These are phyloP conservation scores for Forsythia viridissima DNA, from an alignment of 257 asterid genomes.

Conservation along the genomic window DNA sequence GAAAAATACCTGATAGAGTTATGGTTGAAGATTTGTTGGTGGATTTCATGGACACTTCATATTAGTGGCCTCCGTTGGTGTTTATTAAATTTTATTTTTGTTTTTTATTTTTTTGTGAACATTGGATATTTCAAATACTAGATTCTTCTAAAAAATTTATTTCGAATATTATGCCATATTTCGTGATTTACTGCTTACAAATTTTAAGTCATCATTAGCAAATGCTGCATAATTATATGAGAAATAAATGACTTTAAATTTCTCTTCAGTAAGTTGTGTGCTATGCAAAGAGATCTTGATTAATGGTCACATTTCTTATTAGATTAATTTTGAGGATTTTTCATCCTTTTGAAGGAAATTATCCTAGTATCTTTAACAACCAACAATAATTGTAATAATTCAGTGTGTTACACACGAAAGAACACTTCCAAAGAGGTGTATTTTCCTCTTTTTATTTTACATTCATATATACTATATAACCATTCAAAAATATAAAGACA, in stretches of 20 bases:
- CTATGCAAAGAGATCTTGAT: no score
- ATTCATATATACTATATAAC: slow-evolving; percentile 22
- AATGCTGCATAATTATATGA: no score
- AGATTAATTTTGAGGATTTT: no score
- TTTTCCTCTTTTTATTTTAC: slow-evolving; percentile 32
- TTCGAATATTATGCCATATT: not conserved
- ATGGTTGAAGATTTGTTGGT: slow-evolving; percentile 86
- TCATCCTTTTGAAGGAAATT: no score
- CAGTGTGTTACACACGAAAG: not conserved
- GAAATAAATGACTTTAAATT: no score
- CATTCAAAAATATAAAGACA: slow-evolving; percentile 30
- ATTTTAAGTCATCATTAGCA: no score
- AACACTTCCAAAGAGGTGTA: slow-evolving; percentile 6
- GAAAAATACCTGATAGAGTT: slow-evolving; percentile 94
- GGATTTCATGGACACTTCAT: slow-evolving; percentile 86
- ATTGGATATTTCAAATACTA: not conserved
- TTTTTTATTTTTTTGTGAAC: not conserved
- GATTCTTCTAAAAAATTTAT: not conserved
- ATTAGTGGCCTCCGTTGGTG: slow-evolving; percentile 38
- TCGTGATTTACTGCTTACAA: not conserved
- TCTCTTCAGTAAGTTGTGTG: no score
- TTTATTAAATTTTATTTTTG: not conserved
- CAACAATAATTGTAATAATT: not conserved
- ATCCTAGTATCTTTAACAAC: no score
- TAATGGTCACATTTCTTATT: no score